Conservation (phyloP, 2,329 filamentous ascomycete species). For the Raffaelea deltoideospora region DNA sequence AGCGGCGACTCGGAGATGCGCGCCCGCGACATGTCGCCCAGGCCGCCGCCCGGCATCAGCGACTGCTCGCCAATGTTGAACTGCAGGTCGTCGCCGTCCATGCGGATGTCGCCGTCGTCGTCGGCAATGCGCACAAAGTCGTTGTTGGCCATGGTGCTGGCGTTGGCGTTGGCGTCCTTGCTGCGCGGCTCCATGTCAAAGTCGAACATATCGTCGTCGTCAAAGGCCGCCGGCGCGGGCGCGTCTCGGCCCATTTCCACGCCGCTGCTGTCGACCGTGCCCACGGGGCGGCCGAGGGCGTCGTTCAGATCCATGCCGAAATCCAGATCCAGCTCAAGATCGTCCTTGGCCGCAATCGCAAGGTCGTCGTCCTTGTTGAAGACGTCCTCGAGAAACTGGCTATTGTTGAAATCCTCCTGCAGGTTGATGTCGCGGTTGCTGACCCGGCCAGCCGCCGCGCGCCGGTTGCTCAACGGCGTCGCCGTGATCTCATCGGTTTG, state of each 20-base stretch:
- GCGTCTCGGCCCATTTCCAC: slow-evolving; percentile 88
- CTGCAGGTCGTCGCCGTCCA: slow-evolving; percentile 50
- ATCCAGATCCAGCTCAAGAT: slow-evolving; percentile 59
- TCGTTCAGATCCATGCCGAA: slow-evolving; percentile 63
- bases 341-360: slow-evolving; percentile 41
- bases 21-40: slow-evolving; percentile 32
- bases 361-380: slow-evolving; percentile 42
- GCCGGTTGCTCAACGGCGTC: slow-evolving; percentile 29
- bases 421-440: slow-evolving; percentile 53
- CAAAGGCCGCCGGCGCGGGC: slow-evolving; percentile 47
- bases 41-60: slow-evolving; percentile 32
- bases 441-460: slow-evolving; percentile 40
- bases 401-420: slow-evolving; percentile 55
- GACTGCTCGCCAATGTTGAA: slow-evolving; percentile 47
- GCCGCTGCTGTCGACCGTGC: slow-evolving; percentile 44
- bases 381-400: slow-evolving; percentile 63
- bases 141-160: slow-evolving; percentile 38
- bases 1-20: slow-evolving; percentile 57
- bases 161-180: slow-evolving; percentile 40
- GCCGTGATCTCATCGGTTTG: slow-evolving; percentile 50
- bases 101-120: slow-evolving; percentile 47
- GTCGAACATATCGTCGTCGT: slow-evolving; percentile 57
- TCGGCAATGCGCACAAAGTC: slow-evolving; percentile 45
- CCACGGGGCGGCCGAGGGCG: slow-evolving; percentile 31
- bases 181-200: slow-evolving; percentile 40